Percentiles rank a stretch among this genome's conserved stretches.
These are phyloP conservation scores for Astrephomene gubernaculifera DNA, from an alignment of 139 green algal genomes.

Conservation along the genomic window DNA sequence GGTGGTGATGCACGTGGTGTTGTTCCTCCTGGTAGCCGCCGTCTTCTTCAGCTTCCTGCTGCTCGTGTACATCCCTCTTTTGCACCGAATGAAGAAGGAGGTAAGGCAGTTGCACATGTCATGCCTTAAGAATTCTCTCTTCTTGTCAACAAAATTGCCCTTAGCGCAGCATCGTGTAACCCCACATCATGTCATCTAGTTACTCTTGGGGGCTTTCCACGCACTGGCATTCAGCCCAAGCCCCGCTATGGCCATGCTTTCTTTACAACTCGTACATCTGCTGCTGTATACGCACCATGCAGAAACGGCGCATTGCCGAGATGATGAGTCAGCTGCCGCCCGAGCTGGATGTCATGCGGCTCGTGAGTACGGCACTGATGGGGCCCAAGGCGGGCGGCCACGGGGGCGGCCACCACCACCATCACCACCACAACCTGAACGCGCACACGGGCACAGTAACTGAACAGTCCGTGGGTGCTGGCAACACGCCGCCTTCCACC, in stretches of 20 bases:
- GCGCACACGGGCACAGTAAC: not conserved
- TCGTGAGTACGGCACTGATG: slow-evolving; percentile 8
- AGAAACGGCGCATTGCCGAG: slow-evolving; percentile 33
- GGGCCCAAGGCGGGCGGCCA: not conserved
- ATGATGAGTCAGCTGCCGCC: slow-evolving; percentile 26
- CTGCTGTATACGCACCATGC: not conserved
- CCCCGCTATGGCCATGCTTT: too few relatives aligned
- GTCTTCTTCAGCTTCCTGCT: slow-evolving; percentile 10
- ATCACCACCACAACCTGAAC: not conserved
- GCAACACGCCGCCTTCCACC: not conserved
- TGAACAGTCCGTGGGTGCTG: too few relatives aligned
- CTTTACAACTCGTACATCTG: not conserved
- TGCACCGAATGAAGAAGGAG: slow-evolving; percentile 26
- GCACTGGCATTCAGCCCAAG: too few relatives aligned
- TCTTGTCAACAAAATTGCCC: too few relatives aligned
- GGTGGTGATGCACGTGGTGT: slow-evolving; percentile 6
- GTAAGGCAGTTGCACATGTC: too few relatives aligned
- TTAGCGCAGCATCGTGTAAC: too few relatives aligned
- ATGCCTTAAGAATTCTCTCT: too few relatives aligned
- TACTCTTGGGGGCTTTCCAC: too few relatives aligned
- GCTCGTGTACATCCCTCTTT: not conserved
- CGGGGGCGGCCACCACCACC: not conserved
- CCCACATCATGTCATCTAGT: too few relatives aligned
- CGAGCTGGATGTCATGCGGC: slow-evolving; percentile 25
- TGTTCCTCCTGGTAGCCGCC: not conserved